Conservation (phyloP, 2,329 filamentous ascomycete species). For the Hypoxylon sp. region DNA sequence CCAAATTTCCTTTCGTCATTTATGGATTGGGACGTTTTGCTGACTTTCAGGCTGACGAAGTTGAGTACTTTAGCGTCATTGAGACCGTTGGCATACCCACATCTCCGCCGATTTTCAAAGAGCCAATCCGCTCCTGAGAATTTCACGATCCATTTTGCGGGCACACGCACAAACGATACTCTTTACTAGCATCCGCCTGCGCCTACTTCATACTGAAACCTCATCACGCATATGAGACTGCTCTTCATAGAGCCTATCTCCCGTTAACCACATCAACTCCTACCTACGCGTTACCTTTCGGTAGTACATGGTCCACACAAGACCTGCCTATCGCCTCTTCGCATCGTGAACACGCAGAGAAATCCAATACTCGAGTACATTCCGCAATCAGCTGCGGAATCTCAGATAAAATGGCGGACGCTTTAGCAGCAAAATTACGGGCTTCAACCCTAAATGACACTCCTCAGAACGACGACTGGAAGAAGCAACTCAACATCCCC, state of each 20-base stretch:
- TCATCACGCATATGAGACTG: constrained; percentile 17
- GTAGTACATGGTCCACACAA: constrained; percentile 25
- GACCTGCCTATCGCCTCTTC: constrained; percentile 4
- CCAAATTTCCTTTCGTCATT: neutral
- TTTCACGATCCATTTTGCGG: constrained; percentile 27
- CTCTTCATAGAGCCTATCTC: constrained; percentile 19
- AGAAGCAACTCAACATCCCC: constrained; percentile 79
- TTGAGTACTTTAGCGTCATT: constrained; percentile 30
- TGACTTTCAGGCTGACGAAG: constrained; percentile 28
- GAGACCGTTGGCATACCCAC: constrained; percentile 38
- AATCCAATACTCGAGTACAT: constrained; percentile 8
- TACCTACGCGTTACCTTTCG: constrained; percentile 18
- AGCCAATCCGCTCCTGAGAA: constrained; percentile 33
- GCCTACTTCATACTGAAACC: neutral
- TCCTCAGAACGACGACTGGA: constrained; percentile 76
- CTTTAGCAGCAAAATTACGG: constrained; percentile 53
- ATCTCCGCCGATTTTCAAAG: constrained; percentile 26
- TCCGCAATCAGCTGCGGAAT: constrained; percentile 58
- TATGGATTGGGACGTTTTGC: neutral
- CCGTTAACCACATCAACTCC: neutral
- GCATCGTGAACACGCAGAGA: constrained; percentile 11
- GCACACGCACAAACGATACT: constrained; percentile 26
- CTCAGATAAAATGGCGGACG: constrained; percentile 52
- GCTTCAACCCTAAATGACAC: constrained; percentile 63
- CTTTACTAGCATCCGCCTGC: neutral